Conservation (phyloP, 257 asterid genomes). For the Solanum microdontum region DNA sequence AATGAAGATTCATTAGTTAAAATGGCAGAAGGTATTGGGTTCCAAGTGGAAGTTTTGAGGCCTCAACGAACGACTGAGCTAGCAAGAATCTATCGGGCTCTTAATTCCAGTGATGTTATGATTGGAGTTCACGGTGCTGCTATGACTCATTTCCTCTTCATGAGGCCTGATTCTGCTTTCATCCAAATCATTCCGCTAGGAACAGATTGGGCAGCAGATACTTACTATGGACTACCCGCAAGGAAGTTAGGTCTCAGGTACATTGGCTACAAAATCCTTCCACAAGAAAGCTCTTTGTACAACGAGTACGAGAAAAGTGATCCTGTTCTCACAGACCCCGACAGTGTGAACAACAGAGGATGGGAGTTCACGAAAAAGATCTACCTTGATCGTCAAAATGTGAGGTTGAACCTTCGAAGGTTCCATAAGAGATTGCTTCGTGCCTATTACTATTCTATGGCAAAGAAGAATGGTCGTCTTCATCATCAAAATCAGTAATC, state of each 20-base stretch:
- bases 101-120: constrained; percentile 67
- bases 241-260: constrained; percentile 50
- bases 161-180: constrained; percentile 59
- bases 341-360: constrained; percentile 25
- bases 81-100: constrained; percentile 30
- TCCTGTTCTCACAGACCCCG: constrained; percentile 42
- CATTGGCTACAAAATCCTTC: constrained; percentile 56
- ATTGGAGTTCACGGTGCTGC: constrained; percentile 95
- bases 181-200: constrained; percentile 76
- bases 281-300: constrained; percentile 65
- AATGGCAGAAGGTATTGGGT: constrained; percentile 53
- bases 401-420: constrained; percentile 23
- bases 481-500: neutral
- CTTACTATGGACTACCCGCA: constrained; percentile 58
- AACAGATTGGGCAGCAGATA: constrained; percentile 73
- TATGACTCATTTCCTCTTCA: constrained; percentile 65
- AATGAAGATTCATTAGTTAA: constrained; percentile 44
- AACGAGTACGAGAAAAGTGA: constrained; percentile 36
- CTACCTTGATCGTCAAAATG: constrained; percentile 54
- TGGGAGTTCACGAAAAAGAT: constrained; percentile 39
- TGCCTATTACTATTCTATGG: neutral
- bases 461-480: neutral
- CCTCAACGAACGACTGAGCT: constrained; percentile 51
- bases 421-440: constrained; percentile 29
- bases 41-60: constrained; percentile 38